These are phyloP conservation scores for Cordyceps farinosa DNA, from an alignment of 2,329 filamentous ascomycete genomes.

Conservation along the genomic window DNA sequence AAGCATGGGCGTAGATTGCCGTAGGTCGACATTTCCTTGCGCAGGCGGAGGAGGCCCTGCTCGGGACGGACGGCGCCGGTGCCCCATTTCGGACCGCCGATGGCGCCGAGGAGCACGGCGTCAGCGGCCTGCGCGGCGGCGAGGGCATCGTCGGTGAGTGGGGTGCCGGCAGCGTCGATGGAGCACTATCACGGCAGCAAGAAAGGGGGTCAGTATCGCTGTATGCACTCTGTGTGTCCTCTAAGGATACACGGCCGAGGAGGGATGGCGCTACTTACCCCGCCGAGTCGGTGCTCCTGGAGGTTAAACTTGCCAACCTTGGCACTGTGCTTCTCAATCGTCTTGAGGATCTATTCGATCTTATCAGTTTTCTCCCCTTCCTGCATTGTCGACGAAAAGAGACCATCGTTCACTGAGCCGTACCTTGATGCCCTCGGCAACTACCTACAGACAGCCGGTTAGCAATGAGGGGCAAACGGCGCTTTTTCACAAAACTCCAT, in stretches of 20 bases:
- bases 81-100: constrained; percentile 96
- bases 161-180: constrained; percentile 74
- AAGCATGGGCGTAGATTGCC: constrained; percentile 95
- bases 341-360: constrained; percentile 64
- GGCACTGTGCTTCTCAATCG: constrained; percentile 68
- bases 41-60: constrained; percentile 83
- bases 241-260: constrained; percentile 1
- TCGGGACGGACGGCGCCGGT: constrained; percentile 84
- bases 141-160: constrained; percentile 81
- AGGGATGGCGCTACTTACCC: constrained; percentile 57
- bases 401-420: background rate
- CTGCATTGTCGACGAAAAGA: background rate
- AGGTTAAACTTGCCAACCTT: constrained; percentile 78
- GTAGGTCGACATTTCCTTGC: constrained; percentile 91
- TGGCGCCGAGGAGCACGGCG: constrained; percentile 87
- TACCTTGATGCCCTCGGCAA: constrained; percentile 83
- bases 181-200: constrained; percentile 59
- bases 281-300: constrained; percentile 84
- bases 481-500: constrained; percentile 16
- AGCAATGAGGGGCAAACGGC: background rate
- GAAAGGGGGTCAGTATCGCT: background rate
- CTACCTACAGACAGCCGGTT: constrained; percentile 49
- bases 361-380: background rate
- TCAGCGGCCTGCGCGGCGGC: constrained; percentile 78
- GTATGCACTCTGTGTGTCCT: background rate